These are phyloP conservation scores for Filobasidium wieringae DNA, from an alignment of 768 basidiomycete genomes.

Conservation along the genomic window DNA sequence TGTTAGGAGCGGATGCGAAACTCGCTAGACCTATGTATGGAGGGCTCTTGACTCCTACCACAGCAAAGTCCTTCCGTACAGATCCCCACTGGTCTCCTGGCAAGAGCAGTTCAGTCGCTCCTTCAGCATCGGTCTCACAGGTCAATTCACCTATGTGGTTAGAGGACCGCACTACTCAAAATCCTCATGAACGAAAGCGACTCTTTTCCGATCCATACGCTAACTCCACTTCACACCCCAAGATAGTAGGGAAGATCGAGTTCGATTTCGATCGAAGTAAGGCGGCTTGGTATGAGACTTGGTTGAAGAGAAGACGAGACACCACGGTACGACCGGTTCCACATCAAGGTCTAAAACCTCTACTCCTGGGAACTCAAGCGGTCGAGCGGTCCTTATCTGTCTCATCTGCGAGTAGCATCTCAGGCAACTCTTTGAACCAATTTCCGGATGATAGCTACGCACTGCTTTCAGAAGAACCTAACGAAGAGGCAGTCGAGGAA, in stretches of 20 bases:
- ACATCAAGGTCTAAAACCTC: too few species aligned
- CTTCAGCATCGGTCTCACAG: neutral
- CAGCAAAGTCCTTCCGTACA: neutral
- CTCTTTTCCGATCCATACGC: neutral
- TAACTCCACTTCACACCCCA: too few species aligned
- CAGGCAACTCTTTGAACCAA: too few species aligned
- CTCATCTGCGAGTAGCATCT: too few species aligned
- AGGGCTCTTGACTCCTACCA: neutral
- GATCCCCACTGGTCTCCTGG: neutral
- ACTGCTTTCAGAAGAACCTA: too few species aligned
- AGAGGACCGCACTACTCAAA: neutral
- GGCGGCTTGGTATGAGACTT: conserved; percentile 68
- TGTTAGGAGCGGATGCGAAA: too few species aligned
- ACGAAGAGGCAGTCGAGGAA: too few species aligned
- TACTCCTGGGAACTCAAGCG: too few species aligned
- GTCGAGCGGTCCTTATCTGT: too few species aligned
- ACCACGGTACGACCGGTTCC: neutral
- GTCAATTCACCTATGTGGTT: neutral
- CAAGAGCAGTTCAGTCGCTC: neutral
- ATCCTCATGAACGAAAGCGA: neutral
- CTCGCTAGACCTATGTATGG: neutral
- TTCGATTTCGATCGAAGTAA: conserved; percentile 69
- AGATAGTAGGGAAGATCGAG: conserved; percentile 64
- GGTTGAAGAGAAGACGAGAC: conserved; percentile 41
- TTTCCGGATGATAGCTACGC: too few species aligned